Conservation (phyloP, 352 stramenopile species). For the Globisporangium iwayamae region DNA sequence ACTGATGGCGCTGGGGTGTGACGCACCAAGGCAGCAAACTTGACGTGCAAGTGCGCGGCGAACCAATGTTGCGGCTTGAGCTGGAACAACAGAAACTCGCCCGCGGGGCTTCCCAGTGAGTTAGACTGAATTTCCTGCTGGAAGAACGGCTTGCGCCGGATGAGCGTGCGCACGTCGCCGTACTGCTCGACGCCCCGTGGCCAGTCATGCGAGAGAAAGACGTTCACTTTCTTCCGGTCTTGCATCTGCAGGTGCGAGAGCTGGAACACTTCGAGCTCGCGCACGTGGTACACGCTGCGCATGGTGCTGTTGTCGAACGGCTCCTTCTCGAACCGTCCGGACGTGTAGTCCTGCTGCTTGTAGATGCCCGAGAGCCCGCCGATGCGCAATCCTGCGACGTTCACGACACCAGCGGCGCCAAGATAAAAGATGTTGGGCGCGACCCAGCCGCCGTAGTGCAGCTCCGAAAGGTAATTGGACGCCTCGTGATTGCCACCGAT, state of each 20-base stretch:
- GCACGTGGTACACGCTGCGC: conserved; percentile 95
- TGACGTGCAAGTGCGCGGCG: conserved; percentile 97
- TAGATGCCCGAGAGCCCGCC: conserved; percentile 93
- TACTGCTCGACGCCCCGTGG: conserved; percentile 95
- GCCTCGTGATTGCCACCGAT: conserved; percentile 97
- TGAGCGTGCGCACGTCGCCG: conserved; percentile 87
- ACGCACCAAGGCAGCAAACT: conserved; percentile 94
- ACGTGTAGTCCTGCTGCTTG: conserved; percentile 69
- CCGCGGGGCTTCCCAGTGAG: conserved; percentile 91
- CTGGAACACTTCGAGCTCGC: conserved; percentile 92
- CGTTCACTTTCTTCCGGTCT: conserved; percentile 62
- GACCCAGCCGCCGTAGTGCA: conserved; percentile 94
- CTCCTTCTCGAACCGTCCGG: conserved; percentile 72
- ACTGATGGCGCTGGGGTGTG: conserved; percentile 36
- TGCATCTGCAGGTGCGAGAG: conserved; percentile 75
- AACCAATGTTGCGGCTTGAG: conserved; percentile 97
- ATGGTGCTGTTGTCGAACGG: conserved; percentile 79
- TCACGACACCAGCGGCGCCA: conserved; percentile 84
- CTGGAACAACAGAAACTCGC: conserved; percentile 89
- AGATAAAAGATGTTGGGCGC: conserved; percentile 97
- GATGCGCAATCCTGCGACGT: conserved; percentile 85
- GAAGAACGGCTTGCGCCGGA: conserved; percentile 95
- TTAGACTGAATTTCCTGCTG: conserved; percentile 92
- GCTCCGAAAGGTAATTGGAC: conserved; percentile 90
- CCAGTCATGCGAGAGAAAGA: conserved; percentile 99